Evolutionary conservation across 2,329 filamentous ascomycete genomes (phyloP), one percentile per base, ranked within the genome.

Genomic region (Tolypocladium nubicola): DNA sequence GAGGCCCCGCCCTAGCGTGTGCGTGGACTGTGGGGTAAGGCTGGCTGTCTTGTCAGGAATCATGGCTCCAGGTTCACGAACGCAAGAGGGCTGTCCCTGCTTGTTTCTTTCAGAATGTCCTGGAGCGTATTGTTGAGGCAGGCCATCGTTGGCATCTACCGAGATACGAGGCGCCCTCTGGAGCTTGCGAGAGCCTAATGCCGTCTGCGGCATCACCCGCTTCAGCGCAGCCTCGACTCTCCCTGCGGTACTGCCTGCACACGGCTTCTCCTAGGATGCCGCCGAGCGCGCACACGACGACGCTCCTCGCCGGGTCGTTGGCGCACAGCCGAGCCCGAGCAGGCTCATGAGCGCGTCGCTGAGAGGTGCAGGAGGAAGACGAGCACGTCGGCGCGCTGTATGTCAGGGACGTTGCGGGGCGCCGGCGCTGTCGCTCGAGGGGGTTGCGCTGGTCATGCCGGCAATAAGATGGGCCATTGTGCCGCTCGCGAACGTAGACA

Each of bases 291-390:
- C 78, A 77, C 0, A 85, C 82, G 13, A 86, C 69, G 1, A 75
- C 72, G 64, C 77, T 80, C 1, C 69, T 70, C 11, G 58, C 55
- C 19, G 53, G 41, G 4, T 37, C 19, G 7, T 64, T 69, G 3
- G 77, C 76, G 53, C 71, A 78, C 4, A 87, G 68, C 0, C 84
- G 21, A 87, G 67, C 69, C 87, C 84, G 50, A 87, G 68, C 64
- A 87, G 67, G 39, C 78, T 83, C 33, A 86, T 75, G 1, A 81
- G 80, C 9, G 82, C 81, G 52, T 73, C 70, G 0, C 80, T 83
- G 3, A 61, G 1, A 74, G 71, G 52, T 81, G 76, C 57, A 86
- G 82, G 66, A 80, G 83, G 56, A 87, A 72, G 30, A 79, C 78
- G 8, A 86, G 70, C 6, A 86, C 63, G 61, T 79, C 75, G 0